phyloP scores from a whole-genome alignment of 2,329 filamentous ascomycete genomes.

The Biscogniauxia sp. region DNA sequence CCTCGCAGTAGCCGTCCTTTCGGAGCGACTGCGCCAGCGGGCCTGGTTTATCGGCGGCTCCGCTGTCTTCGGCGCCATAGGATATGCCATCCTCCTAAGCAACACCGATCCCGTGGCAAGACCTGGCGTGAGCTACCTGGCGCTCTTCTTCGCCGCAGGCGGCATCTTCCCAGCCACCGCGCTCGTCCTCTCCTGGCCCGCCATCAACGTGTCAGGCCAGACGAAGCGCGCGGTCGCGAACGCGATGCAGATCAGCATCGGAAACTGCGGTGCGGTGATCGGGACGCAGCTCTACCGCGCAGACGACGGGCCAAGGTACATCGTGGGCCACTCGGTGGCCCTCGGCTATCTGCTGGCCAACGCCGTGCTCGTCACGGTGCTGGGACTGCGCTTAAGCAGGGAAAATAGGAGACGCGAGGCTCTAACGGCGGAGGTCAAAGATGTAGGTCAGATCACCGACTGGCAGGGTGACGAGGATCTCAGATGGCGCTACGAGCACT shows the following conservation, averaged over 20 bases:
- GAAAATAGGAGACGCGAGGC: slow-evolving; percentile 56
- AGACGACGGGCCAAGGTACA: slow-evolving; percentile 58
- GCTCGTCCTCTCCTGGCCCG: slow-evolving; percentile 65
- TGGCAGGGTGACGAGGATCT: slow-evolving; percentile 63
- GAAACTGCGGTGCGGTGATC: slow-evolving; percentile 65
- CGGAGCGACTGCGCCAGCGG: slow-evolving; percentile 55
- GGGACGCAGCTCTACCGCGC: slow-evolving; percentile 68
- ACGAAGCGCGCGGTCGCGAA: slow-evolving; percentile 68
- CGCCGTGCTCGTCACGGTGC: slow-evolving; percentile 46
- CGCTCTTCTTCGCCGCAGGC: slow-evolving; percentile 61
- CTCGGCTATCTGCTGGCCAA: slow-evolving; percentile 63
- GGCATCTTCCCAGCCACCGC: slow-evolving; percentile 67
- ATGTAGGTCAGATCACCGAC: slow-evolving; percentile 49
- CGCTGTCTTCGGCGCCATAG: slow-evolving; percentile 55
- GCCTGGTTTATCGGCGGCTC: slow-evolving; percentile 63
- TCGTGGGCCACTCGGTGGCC: slow-evolving; percentile 66
- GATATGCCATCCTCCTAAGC: slow-evolving; percentile 60
- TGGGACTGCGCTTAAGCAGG: slow-evolving; percentile 53
- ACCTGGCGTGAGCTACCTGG: slow-evolving; percentile 58
- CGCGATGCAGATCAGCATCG: slow-evolving; percentile 70
- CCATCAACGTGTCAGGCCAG: slow-evolving; percentile 69
- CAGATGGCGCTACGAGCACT: slow-evolving; percentile 65
- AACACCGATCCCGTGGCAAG: slow-evolving; percentile 43
- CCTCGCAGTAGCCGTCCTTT: slow-evolving; percentile 55
- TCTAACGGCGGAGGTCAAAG: slow-evolving; percentile 42